Percentiles rank a stretch among this genome's conserved stretches.
Evolutionary conservation across 2,329 filamentous ascomycete species (phyloP).

Genomic region (Hawksworthiomyces lignivorus): DNA sequence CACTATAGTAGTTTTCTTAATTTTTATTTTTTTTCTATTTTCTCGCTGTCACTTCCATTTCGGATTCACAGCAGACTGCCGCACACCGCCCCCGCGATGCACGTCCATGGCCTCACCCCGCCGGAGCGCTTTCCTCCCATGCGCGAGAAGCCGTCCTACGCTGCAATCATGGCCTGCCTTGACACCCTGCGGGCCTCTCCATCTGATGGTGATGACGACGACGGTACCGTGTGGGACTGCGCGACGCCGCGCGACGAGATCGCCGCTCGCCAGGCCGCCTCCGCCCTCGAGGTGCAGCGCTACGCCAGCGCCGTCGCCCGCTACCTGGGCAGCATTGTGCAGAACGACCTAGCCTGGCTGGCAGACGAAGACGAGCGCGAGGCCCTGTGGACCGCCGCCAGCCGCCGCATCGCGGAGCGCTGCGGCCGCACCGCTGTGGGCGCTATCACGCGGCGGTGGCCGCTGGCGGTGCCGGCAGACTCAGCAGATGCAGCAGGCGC

Average conservation of each 20-base stretch:
- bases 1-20: neutral
- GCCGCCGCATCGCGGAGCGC: constrained; percentile 71
- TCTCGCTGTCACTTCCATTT: too few species aligned
- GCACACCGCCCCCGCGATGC: constrained; percentile 1
- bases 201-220: neutral
- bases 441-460: constrained; percentile 48
- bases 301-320: constrained; percentile 41
- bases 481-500: constrained; percentile 1
- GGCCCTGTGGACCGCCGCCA: constrained; percentile 68
- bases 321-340: constrained; percentile 64
- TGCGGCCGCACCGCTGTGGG: constrained; percentile 65
- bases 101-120: constrained; percentile 14
- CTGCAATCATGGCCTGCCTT: constrained; percentile 58
- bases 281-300: constrained; percentile 32
- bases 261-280: constrained; percentile 32
- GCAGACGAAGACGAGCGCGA: constrained; percentile 58
- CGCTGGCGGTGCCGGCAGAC: constrained; percentile 30
- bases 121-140: constrained; percentile 68
- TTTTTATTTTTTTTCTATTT: neutral
- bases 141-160: constrained; percentile 64
- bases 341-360: constrained; percentile 62
- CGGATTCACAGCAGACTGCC: too few species aligned
- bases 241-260: constrained; percentile 34
- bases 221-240: constrained; percentile 52
- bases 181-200: constrained; percentile 49